Conservation (phyloP, 148 eudicot genomes). For the Cornus controversa region DNA sequence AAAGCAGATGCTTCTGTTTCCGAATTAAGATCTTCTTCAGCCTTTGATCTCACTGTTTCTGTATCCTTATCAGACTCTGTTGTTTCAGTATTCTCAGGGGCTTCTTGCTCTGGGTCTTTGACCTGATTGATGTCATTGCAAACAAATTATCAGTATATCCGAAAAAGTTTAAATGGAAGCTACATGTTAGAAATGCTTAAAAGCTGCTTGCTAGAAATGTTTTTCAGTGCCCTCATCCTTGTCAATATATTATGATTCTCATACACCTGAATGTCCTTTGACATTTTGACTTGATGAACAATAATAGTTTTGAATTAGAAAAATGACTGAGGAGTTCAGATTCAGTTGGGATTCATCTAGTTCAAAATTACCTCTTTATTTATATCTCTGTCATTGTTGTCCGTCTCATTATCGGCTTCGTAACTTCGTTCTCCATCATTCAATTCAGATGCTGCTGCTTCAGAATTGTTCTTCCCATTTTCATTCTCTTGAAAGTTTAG, state of each 20-base stretch:
- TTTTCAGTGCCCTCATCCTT: slow-evolving; percentile 2
- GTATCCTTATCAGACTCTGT: neutral
- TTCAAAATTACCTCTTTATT: slow-evolving; percentile 19
- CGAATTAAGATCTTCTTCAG: slow-evolving; percentile 12
- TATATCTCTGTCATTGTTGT: slow-evolving; percentile 10
- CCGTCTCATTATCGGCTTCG: neutral
- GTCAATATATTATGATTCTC: slow-evolving; percentile 5
- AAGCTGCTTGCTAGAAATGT: neutral
- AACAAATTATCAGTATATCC: too few relatives aligned
- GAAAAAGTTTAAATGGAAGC: too few relatives aligned
- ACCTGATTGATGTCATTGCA: too few relatives aligned
- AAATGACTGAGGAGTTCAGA: neutral
- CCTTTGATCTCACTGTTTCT: neutral
- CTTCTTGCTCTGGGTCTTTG: too few relatives aligned
- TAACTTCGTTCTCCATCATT: slow-evolving; percentile 1
- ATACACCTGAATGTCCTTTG: slow-evolving; percentile 9
- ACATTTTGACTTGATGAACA: slow-evolving; percentile 5
- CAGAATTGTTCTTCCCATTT: neutral
- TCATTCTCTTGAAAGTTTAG: neutral
- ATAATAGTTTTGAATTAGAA: neutral
- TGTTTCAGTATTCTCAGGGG: too few relatives aligned
- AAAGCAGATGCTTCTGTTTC: neutral
- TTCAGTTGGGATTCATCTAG: slow-evolving; percentile 2
- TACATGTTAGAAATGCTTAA: too few relatives aligned
- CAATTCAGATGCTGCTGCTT: slow-evolving; percentile 1